Evolutionary conservation across 371 early-diverging fungal genomes (phyloP), one percentile per base, ranked within the genome.

Genomic region (Apophysomyces sp.): DNA sequence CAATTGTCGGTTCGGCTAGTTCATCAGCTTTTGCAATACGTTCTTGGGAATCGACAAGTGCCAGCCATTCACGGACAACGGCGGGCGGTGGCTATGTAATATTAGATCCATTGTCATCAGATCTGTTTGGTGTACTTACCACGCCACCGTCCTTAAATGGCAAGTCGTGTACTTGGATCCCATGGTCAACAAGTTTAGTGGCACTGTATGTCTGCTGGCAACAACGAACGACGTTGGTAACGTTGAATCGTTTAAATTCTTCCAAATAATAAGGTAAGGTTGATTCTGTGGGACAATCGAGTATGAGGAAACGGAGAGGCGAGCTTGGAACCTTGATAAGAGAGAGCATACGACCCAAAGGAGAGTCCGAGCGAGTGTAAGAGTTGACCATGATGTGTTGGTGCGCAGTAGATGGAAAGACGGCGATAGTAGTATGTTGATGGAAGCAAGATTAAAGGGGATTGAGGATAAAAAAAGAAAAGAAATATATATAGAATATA

Each of bases 191-290:
- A 6, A 93, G 71, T 4, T 74, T 71, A 21, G 75, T 78, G 34
- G 80, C 76, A 49, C 76, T 73, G 63, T 96, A 96, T 9, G 95
- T 94, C 21, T 94, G 93, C 65, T 95, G 93, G 74, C 96, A 95
- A 29, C 92, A 94, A 6, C 95, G 86, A 8, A 95, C 94, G 12
- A 95, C 89, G 55, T 93, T 91, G 4, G 89, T 88, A 44, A 93
- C 95, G 59, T 86, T 79, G 59, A 87, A 82, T 29, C 82, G 77
- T 57, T 84, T 78, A 66, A 94, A 81, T 72, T 92, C 91, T 73
- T 83, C 78, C 11, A 89, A 64, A 57, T 96, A 96, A 21, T 86
- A 80, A 2, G 86, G 81, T 9, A 95, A 67, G 12, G 88, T 94
- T 57, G 87, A 76, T 69, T 92, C 90, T 21, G 94, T 89, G 1